These are phyloP conservation scores for Acidomyces sp. DNA, from an alignment of 495 filamentous ascomycete species.

Conservation along the genomic window DNA sequence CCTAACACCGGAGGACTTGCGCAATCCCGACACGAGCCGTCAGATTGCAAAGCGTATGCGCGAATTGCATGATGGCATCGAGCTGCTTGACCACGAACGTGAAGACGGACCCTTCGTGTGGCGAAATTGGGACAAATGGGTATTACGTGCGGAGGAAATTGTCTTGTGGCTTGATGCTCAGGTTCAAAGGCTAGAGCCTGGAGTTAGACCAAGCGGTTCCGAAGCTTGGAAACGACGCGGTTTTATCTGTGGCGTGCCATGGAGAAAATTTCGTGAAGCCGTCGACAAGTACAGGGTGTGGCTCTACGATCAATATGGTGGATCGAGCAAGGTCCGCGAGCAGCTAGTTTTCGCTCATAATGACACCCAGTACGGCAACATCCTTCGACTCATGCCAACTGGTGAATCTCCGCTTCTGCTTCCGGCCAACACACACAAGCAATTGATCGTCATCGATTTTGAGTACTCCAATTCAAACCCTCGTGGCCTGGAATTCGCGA, in stretches of 20 bases:
- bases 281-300: constrained; percentile 68
- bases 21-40: constrained; percentile 66
- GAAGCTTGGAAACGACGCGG: constrained; percentile 55
- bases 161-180: constrained; percentile 64
- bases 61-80: constrained; percentile 88
- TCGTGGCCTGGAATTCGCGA: constrained; percentile 84
- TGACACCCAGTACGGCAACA: constrained; percentile 98
- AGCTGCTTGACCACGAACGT: constrained; percentile 64
- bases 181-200: constrained; percentile 33
- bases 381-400: constrained; percentile 74
- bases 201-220: constrained; percentile 21
- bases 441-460: constrained; percentile 94
- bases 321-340: constrained; percentile 49
- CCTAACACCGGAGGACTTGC: constrained; percentile 62
- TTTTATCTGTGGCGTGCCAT: constrained; percentile 72
- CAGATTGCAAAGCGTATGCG: constrained; percentile 98
- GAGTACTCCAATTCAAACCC: constrained; percentile 91
- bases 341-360: constrained; percentile 91
- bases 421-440: constrained; percentile 84
- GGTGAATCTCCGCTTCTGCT: constrained; percentile 78
- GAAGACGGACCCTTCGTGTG: constrained; percentile 70
- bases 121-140: constrained; percentile 94
- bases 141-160: constrained; percentile 62
- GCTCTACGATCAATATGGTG: constrained; percentile 60
- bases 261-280: constrained; percentile 60